Percentiles rank a stretch among this genome's conserved stretches.
These are phyloP conservation scores for Magnusiomyces sp. DNA, from an alignment of 1,139 yeast species.

Conservation along the genomic window DNA sequence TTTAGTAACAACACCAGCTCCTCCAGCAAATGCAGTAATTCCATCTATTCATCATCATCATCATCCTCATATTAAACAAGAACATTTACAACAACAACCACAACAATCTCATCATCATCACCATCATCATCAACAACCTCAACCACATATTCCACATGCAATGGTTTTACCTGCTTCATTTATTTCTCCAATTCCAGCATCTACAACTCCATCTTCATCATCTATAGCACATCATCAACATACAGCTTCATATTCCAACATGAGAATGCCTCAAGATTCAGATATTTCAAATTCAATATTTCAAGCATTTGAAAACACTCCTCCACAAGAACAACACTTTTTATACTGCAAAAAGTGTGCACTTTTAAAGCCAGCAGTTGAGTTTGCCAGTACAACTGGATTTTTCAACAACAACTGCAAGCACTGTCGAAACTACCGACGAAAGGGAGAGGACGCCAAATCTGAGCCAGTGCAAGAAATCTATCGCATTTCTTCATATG, in stretches of 20 bases:
- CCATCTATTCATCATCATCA: not conserved
- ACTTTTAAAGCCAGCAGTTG: constrained; percentile 12
- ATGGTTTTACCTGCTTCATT: too few relatives aligned
- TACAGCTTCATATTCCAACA: not conserved
- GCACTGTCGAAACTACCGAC: constrained; percentile 13
- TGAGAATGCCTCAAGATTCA: not conserved
- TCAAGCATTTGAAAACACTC: constrained; percentile 11
- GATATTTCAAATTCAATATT: constrained; percentile 8
- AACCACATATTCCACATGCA: not conserved
- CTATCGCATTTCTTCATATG: constrained; percentile 9
- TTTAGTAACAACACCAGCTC: not conserved
- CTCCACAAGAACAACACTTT: constrained; percentile 9
- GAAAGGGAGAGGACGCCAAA: constrained; percentile 13
- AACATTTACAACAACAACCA: constrained; percentile 5
- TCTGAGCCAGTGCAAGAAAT: constrained; percentile 12
- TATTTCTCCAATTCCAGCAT: not conserved
- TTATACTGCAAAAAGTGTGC: constrained; percentile 14
- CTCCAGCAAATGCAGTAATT: too few relatives aligned
- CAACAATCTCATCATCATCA: not conserved
- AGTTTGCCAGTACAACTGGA: constrained; percentile 13
- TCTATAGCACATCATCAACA: not conserved
- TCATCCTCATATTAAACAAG: constrained; percentile 1
- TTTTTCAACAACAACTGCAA: constrained; percentile 13
- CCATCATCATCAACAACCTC: constrained; percentile 1
- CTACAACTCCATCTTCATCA: not conserved